These are phyloP conservation scores for Lantana camara DNA, from an alignment of 257 asterid genomes.

Conservation along the genomic window DNA sequence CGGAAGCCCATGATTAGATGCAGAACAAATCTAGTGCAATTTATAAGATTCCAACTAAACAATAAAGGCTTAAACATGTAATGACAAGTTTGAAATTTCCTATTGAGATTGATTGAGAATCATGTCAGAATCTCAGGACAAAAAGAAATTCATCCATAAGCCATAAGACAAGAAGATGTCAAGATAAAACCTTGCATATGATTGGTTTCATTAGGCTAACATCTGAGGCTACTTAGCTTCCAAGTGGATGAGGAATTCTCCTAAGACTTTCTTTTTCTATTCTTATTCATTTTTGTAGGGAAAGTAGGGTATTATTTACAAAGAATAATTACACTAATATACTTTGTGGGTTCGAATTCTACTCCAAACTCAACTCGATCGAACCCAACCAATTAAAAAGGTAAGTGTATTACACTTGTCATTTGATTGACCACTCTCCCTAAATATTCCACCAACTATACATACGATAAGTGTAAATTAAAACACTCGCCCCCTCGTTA, in stretches of 20 bases:
- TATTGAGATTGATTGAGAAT: background rate
- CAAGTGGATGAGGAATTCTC: conserved; percentile 32
- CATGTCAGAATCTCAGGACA: conserved; percentile 24
- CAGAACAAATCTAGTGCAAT: conserved; percentile 17
- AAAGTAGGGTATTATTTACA: too few relatives aligned
- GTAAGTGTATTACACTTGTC: too few relatives aligned
- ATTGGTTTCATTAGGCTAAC: background rate
- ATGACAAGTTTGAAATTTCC: background rate
- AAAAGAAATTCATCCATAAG: conserved; percentile 6
- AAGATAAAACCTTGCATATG: background rate
- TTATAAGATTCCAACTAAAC: background rate
- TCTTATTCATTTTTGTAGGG: too few relatives aligned
- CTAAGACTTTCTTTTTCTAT: conserved; percentile 4
- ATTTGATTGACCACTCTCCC: too few relatives aligned
- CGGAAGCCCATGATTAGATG: conserved; percentile 16
- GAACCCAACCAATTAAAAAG: too few relatives aligned
- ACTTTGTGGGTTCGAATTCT: too few relatives aligned
- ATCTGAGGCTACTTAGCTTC: conserved; percentile 28
- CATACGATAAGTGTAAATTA: too few relatives aligned
- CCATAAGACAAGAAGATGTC: conserved; percentile 8
- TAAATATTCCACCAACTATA: too few relatives aligned
- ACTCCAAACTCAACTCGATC: too few relatives aligned
- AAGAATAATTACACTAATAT: too few relatives aligned
- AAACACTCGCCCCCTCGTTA: too few relatives aligned
- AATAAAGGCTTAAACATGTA: conserved; percentile 22